Evolutionary conservation across 768 basidiomycete genomes (phyloP), one percentile per base, ranked within the genome.

Genomic region (Lactarius sanguifluus): DNA sequence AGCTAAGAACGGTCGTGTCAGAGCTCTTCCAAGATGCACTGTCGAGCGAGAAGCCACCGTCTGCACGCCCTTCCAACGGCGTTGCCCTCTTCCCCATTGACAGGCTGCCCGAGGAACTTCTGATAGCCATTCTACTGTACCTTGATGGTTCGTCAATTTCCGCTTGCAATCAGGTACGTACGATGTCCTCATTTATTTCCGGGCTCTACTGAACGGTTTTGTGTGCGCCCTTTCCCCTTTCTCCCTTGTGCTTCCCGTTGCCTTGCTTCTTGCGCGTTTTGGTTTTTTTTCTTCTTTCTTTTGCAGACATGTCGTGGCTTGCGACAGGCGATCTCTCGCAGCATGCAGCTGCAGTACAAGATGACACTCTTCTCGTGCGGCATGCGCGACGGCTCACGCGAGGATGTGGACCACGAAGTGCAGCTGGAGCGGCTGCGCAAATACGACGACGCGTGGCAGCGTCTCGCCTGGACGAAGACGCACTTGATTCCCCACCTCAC

Each of bases 81-180:
- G 52, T 18, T 38, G 38, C 6, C 16, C 50, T 4, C 15, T 41
- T 62, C 3, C 20, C 50, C 30, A 30, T 30, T 5, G 30, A 30
- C 18, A 38, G 28, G 12, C 52, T 62, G 3, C 61, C 61, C 16
- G 52, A 62, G 54, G 61, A 62, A n/a, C 61, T 62, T 5, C 36
- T 40, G 5, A 32, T 62, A 7, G 61, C 38, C 38, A 62, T 62
- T 25, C 61, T 62, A 1, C 10, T 23, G 25, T 55, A 9, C 36
- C 52, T 62, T 10, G 61, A 62, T 41, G 61, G 23, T 0, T 45
- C 52, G 0, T 62, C 61, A 20, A 62, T 62, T 15, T 20, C 52
- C 38, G 23, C 38, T 5, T 62, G 61, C 52, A 62, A 45, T 41
- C 52, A 62, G 38, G 61, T 62, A 55, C 38, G 61, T 62, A 55